Conservation (phyloP, 768 basidiomycete species). For the Tulasnella sp. region DNA sequence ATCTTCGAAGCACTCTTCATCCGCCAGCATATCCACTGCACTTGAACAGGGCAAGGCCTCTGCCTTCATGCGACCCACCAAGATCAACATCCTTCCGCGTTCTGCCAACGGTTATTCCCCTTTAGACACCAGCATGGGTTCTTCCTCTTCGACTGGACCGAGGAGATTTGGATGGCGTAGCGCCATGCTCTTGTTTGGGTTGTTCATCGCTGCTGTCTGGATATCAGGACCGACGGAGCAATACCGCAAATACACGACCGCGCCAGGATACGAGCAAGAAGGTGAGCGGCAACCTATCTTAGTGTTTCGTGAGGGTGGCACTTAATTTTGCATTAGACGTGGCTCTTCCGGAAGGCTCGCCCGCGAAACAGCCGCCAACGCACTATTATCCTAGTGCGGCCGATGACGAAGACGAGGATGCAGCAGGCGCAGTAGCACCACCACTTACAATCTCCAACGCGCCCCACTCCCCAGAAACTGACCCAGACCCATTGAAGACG, state of each 20-base stretch:
- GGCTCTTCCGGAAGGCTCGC: not conserved
- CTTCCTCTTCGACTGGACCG: not conserved
- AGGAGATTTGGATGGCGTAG: slow-evolving; percentile 10
- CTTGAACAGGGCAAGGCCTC: not conserved
- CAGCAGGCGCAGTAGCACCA: slow-evolving; percentile 4
- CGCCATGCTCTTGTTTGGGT: not conserved
- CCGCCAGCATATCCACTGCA: not conserved
- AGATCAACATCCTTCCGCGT: slow-evolving; percentile 15
- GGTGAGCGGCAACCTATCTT: not conserved
- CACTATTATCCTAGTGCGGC: not conserved
- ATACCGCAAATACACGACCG: not conserved
- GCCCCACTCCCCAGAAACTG: slow-evolving; percentile 48
- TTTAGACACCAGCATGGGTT: not conserved
- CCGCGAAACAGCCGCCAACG: not conserved
- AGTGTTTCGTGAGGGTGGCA: not conserved
- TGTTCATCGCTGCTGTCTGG: slow-evolving; percentile 11
- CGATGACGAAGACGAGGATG: slow-evolving; percentile 5
- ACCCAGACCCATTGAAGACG: slow-evolving; percentile 63
- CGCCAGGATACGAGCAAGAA: not conserved
- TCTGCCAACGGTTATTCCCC: slow-evolving; percentile 1
- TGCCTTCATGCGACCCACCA: slow-evolving; percentile 8
- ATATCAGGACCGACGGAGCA: slow-evolving; percentile 1
- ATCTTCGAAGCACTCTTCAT: not conserved
- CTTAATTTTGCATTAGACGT: not conserved
- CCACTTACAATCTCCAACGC: slow-evolving; percentile 14